These are phyloP conservation scores for Ustilago esculenta DNA, from an alignment of 1,284 basidiomycete genomes.

Conservation along the genomic window DNA sequence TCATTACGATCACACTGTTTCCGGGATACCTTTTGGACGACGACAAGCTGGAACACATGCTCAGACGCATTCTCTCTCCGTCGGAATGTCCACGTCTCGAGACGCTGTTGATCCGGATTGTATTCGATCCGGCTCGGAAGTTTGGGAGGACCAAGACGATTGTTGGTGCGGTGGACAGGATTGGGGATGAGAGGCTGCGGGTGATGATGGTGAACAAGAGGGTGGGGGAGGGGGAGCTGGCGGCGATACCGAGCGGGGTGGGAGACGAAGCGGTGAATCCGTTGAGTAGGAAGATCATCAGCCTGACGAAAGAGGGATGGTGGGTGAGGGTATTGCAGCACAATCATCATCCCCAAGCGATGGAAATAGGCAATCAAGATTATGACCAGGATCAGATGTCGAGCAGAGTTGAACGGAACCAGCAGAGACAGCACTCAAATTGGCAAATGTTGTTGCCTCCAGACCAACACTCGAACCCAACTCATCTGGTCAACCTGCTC, in stretches of 20 bases:
- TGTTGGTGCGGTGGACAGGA: conserved; percentile 37
- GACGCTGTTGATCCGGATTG: conserved; percentile 33
- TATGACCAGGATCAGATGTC: not conserved
- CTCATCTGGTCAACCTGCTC: conserved; percentile 25
- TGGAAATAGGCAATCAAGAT: not conserved
- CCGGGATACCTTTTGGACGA: conserved; percentile 47
- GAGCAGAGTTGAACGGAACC: not conserved
- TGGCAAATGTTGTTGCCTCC: conserved; percentile 41
- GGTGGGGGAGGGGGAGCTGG: conserved; percentile 31
- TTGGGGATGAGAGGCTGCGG: conserved; percentile 37
- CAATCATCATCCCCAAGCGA: conserved; percentile 6
- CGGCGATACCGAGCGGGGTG: not conserved
- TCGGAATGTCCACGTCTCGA: conserved; percentile 24
- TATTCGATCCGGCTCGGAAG: conserved; percentile 27
- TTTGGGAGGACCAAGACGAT: conserved; percentile 52
- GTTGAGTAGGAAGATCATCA: conserved; percentile 25
- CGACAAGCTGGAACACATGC: conserved; percentile 51
- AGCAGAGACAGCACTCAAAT: conserved; percentile 6
- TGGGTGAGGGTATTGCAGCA: conserved; percentile 34
- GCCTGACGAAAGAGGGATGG: conserved; percentile 34
- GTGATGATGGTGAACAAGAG: conserved; percentile 23
- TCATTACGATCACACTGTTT: conserved; percentile 47
- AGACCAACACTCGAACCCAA: conserved; percentile 11
- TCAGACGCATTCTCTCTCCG: conserved; percentile 34
- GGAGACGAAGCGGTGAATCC: not conserved